Evolutionary conservation across 352 stramenopile species (phyloP).

Genomic region (Phytopythium oedochilum): DNA sequence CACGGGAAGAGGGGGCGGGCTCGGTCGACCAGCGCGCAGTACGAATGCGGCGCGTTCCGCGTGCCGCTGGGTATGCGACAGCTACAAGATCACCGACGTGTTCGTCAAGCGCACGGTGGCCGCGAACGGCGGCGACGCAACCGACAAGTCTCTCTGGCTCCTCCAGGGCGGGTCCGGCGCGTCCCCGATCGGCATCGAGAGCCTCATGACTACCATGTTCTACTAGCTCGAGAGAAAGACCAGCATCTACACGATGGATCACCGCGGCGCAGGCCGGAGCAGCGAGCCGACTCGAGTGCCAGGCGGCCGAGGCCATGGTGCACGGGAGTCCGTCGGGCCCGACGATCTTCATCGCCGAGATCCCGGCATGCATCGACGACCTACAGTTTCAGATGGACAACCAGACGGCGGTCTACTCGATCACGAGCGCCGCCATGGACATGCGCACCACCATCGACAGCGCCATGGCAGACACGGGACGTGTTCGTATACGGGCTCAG

Average conservation of each 20-base stretch:
- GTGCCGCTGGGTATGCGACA: slow-evolving; percentile 69
- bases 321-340: slow-evolving; percentile 46
- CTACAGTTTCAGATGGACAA: slow-evolving; percentile 72
- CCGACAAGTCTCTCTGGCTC: slow-evolving; percentile 57
- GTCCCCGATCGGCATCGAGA: slow-evolving; percentile 66
- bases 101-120: slow-evolving; percentile 56
- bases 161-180: slow-evolving; percentile 64
- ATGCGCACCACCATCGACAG: slow-evolving; percentile 46
- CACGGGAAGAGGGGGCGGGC: slow-evolving; percentile 6
- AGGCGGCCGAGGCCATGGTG: slow-evolving; percentile 39
- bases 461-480: slow-evolving; percentile 39
- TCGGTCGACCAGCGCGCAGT: slow-evolving; percentile 11
- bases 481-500: slow-evolving; percentile 70
- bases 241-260: slow-evolving; percentile 68
- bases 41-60: slow-evolving; percentile 61
- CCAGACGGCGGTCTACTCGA: slow-evolving; percentile 58
- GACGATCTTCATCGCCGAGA: slow-evolving; percentile 44
- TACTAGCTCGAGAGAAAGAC: slow-evolving; percentile 39
- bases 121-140: slow-evolving; percentile 4
- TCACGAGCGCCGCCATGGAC: slow-evolving; percentile 72
- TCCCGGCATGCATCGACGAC: slow-evolving; percentile 66
- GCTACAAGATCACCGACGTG: slow-evolving; percentile 42
- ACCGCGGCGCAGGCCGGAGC: slow-evolving; percentile 58
- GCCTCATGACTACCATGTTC: slow-evolving; percentile 60
- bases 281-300: slow-evolving; percentile 47